Evolutionary conservation across 192 early-diverging fungal species (phyloP).

Genomic region (Allomyces macrogynus): DNA sequence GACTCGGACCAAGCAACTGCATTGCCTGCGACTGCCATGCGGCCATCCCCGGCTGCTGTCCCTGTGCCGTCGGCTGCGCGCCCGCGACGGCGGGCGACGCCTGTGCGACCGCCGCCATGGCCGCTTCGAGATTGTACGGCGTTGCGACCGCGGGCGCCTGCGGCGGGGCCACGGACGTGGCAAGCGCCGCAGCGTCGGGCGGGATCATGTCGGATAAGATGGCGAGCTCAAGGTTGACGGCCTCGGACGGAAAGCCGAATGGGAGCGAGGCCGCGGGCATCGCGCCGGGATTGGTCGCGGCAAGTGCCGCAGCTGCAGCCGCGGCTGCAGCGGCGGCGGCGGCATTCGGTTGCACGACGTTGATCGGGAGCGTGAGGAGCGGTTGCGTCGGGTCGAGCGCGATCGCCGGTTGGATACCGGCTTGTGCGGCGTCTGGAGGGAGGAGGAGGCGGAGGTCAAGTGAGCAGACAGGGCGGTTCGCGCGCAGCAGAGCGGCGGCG

Average conservation of each 20-base stretch:
- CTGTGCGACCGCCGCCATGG: slow-evolving; percentile 2
- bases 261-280: not conserved
- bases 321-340: slow-evolving; percentile 4
- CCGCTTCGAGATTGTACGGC: not conserved
- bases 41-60: slow-evolving; percentile 7
- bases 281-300: slow-evolving; percentile 2
- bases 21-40: slow-evolving; percentile 11
- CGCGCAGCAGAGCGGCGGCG: slow-evolving; percentile 10
- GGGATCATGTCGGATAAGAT: slow-evolving; percentile 78
- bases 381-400: slow-evolving; percentile 1
- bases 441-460: not conserved
- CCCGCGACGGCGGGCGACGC: slow-evolving; percentile 3
- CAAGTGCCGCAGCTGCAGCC: slow-evolving; percentile 1
- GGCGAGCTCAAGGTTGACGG: slow-evolving; percentile 71
- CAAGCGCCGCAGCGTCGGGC: not conserved
- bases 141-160: not conserved
- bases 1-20: not conserved
- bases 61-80: slow-evolving; percentile 2
- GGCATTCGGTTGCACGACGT: not conserved
- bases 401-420: slow-evolving; percentile 6
- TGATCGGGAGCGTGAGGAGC: not conserved
- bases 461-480: slow-evolving; percentile 8
- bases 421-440: slow-evolving; percentile 6
- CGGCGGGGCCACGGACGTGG: not conserved
- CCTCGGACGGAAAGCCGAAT: slow-evolving; percentile 66